phyloP scores from a whole-genome alignment of 345 rosid genomes.

The Sapria himalayana region DNA sequence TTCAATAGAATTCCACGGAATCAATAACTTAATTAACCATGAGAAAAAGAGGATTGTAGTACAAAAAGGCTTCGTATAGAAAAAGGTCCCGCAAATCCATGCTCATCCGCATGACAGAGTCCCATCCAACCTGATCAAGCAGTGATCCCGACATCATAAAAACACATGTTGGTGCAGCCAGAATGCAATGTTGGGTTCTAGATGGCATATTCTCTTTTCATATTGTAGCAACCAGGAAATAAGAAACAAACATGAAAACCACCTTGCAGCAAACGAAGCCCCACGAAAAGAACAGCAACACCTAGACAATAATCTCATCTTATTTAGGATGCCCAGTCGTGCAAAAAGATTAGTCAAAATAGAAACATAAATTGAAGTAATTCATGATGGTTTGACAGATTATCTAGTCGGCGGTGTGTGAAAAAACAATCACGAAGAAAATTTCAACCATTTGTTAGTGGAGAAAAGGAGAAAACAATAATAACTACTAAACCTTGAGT shows the following conservation, averaged over 20 bases:
- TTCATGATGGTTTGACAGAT: too few species aligned
- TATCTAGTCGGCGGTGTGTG: background rate
- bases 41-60: conserved; percentile 93
- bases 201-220: background rate
- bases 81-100: conserved; percentile 62
- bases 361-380: background rate
- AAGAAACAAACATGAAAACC: conserved; percentile 6
- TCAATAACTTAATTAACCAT: conserved; percentile 33
- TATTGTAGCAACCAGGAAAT: background rate
- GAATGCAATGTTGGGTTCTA: background rate
- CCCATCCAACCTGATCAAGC: conserved; percentile 81
- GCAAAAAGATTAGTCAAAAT: background rate
- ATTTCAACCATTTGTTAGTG: background rate
- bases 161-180: conserved; percentile 1
- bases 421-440: background rate
- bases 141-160: conserved; percentile 2
- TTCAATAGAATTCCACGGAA: background rate
- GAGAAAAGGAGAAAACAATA: background rate
- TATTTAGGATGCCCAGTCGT: conserved; percentile 7
- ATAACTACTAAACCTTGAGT: conserved; percentile 38
- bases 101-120: conserved; percentile 89
- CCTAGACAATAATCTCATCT: conserved; percentile 25
- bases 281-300: conserved; percentile 46
- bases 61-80: conserved; percentile 80
- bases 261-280: conserved; percentile 89